Percentiles rank a stretch among this genome's conserved stretches.
Conservation (phyloP, 2,329 filamentous ascomycete genomes). For the Fusarium sp. region DNA sequence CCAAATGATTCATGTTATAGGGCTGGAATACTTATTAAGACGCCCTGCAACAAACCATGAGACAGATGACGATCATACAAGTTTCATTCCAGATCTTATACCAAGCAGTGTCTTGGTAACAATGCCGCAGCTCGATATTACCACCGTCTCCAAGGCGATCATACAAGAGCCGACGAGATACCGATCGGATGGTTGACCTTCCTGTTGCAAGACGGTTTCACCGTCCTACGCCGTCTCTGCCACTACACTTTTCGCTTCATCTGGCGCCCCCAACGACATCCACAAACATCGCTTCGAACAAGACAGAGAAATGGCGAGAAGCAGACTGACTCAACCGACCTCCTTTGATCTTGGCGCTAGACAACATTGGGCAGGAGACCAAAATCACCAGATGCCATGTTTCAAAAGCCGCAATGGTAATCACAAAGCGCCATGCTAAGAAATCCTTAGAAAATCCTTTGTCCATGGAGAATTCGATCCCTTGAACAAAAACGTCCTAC, state of each 20-base stretch:
- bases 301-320: neutral
- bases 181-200: slow-evolving; percentile 26
- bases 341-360: slow-evolving; percentile 24
- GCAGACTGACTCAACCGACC: slow-evolving; percentile 17
- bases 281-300: slow-evolving; percentile 11
- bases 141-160: slow-evolving; percentile 36
- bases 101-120: slow-evolving; percentile 5
- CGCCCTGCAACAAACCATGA: slow-evolving; percentile 26
- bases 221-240: slow-evolving; percentile 35
- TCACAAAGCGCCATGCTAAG: neutral
- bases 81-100: slow-evolving; percentile 28
- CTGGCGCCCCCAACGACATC: slow-evolving; percentile 17
- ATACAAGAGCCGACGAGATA: slow-evolving; percentile 38
- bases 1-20: slow-evolving; percentile 27
- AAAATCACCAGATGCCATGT: slow-evolving; percentile 24
- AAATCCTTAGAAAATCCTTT: neutral
- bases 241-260: slow-evolving; percentile 26
- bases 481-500: slow-evolving; percentile 42
- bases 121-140: slow-evolving; percentile 26
- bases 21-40: slow-evolving; percentile 17
- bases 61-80: slow-evolving; percentile 15
- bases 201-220: slow-evolving; percentile 48
- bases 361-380: slow-evolving; percentile 2
- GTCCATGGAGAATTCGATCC: slow-evolving; percentile 16
- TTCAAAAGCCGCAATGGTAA: slow-evolving; percentile 13